Evolutionary conservation across 1,139 yeast genomes (phyloP).

Genomic region (Lodderomyces pseudojiufengensis): DNA sequence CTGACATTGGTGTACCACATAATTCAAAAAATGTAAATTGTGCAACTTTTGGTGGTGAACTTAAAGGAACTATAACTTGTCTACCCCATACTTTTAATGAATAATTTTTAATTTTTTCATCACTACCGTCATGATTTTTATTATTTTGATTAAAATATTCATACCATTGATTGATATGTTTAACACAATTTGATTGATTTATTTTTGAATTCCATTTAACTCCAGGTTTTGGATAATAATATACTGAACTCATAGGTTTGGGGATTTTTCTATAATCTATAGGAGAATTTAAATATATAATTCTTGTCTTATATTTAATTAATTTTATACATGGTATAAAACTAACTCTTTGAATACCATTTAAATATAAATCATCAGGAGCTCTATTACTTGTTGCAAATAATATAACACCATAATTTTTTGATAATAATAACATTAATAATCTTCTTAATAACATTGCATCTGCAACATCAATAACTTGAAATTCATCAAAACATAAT

Average conservation of each 20-base stretch:
- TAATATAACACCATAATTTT: slow-evolving; percentile 75
- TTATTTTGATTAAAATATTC: slow-evolving; percentile 57
- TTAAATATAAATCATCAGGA: slow-evolving; percentile 87
- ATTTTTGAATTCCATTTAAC: slow-evolving; percentile 53
- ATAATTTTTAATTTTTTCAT: slow-evolving; percentile 26
- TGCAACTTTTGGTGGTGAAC: slow-evolving; percentile 79
- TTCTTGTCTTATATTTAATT: slow-evolving; percentile 69
- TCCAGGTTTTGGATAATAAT: slow-evolving; percentile 70
- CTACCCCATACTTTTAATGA: slow-evolving; percentile 84
- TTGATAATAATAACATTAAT: slow-evolving; percentile 56
- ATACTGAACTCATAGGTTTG: slow-evolving; percentile 77
- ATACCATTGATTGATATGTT: slow-evolving; percentile 79
- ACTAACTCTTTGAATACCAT: slow-evolving; percentile 88
- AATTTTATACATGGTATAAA: slow-evolving; percentile 89
- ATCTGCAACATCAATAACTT: slow-evolving; percentile 96
- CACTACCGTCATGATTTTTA: slow-evolving; percentile 19
- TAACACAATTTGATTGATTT: slow-evolving; percentile 45
- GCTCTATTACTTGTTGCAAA: slow-evolving; percentile 95
- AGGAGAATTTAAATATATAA: slow-evolving; percentile 80
- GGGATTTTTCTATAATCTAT: slow-evolving; percentile 91
- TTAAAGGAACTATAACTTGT: slow-evolving; percentile 65
- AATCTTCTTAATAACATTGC: slow-evolving; percentile 90
- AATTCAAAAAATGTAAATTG: slow-evolving; percentile 82
- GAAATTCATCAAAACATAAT: slow-evolving; percentile 92
- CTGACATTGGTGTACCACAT: slow-evolving; percentile 87